Conservation (phyloP, 2,329 filamentous ascomycete genomes). For the Aureobasidium subglaciale region DNA sequence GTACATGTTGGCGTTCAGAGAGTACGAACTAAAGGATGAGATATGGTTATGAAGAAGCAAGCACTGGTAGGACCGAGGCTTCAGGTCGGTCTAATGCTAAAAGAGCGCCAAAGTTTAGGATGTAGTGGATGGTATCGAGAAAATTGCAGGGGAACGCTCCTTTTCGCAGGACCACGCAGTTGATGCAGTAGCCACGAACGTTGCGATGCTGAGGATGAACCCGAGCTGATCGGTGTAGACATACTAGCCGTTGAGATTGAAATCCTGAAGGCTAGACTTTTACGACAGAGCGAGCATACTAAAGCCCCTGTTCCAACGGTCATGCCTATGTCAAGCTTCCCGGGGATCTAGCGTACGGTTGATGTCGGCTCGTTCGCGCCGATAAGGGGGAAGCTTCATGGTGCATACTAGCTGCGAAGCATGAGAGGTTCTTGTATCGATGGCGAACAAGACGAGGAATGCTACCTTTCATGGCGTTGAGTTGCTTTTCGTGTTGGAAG, state of each 20-base stretch:
- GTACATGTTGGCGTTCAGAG: not conserved
- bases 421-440: not conserved
- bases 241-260: slow-evolving; percentile 5
- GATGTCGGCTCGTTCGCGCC: not conserved
- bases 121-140: too few species aligned
- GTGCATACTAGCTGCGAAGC: not conserved
- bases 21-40: not conserved
- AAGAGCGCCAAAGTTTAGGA: too few species aligned
- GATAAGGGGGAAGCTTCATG: not conserved
- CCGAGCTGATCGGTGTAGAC: not conserved
- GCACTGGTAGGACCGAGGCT: not conserved
- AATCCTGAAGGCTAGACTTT: not conserved
- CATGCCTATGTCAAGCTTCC: not conserved
- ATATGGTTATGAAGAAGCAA: not conserved
- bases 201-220: not conserved
- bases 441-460: too few species aligned
- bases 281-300: not conserved
- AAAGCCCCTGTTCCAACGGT: slow-evolving; percentile 3
- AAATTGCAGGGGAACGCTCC: not conserved
- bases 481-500: too few species aligned
- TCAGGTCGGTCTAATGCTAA: not conserved
- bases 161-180: not conserved
- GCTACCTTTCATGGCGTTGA: too few species aligned
- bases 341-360: not conserved
- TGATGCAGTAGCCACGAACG: not conserved